A percentile compares a stretch with the other conserved stretches of the same genome.
Conservation (phyloP, 805 yeast genomes). For the Starmerella potacharoeniae region DNA sequence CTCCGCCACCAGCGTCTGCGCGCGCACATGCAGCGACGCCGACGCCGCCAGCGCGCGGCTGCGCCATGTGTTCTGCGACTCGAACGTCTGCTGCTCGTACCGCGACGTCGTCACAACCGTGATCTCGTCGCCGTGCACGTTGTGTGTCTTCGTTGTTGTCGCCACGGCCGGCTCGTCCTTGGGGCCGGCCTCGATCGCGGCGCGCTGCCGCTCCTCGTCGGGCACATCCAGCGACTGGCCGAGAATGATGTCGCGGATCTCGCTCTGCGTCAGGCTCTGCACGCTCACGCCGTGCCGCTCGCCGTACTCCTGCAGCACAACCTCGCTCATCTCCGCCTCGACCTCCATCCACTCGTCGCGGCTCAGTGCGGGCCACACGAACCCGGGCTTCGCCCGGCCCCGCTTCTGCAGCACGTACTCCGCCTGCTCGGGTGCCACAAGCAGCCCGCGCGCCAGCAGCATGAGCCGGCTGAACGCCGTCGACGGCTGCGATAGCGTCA, state of each 20-base stretch:
- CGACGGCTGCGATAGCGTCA: constrained; percentile 65
- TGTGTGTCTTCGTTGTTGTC: constrained; percentile 67
- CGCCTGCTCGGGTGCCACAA: constrained; percentile 50
- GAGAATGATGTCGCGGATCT: constrained; percentile 81
- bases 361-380: constrained; percentile 83
- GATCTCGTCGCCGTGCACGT: constrained; percentile 93
- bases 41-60: constrained; percentile 66
- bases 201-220: constrained; percentile 68
- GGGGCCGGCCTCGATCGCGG: constrained; percentile 28
- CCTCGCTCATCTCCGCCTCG: constrained; percentile 77
- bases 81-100: constrained; percentile 74
- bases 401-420: constrained; percentile 56
- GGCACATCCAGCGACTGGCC: constrained; percentile 93
- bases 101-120: constrained; percentile 84
- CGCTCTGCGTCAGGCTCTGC: constrained; percentile 80
- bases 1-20: constrained; percentile 53
- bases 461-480: constrained; percentile 89
- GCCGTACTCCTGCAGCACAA: constrained; percentile 76
- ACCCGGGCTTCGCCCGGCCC: constrained; percentile 68
- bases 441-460: constrained; percentile 69
- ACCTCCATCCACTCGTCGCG: constrained; percentile 89
- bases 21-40: constrained; percentile 56
- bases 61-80: constrained; percentile 87
- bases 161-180: constrained; percentile 50
- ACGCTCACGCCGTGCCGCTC: constrained; percentile 76